Percentiles rank a stretch among this genome's conserved stretches.
Conservation (phyloP, 2,329 filamentous ascomycete species). For the Epichloe hybrida region DNA sequence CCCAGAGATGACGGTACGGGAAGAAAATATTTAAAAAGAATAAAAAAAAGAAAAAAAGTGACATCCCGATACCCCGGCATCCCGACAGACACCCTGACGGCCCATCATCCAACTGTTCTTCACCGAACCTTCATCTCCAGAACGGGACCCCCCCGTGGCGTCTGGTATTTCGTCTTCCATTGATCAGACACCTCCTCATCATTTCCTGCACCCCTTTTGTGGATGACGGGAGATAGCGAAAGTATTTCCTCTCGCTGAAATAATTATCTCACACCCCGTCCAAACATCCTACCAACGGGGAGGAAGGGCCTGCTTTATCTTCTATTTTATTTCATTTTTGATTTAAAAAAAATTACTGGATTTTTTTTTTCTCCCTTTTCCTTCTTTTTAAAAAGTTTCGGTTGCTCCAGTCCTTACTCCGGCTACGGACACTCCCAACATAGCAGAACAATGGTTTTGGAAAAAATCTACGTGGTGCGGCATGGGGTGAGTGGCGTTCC, state of each 20-base stretch:
- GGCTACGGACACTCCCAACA: not conserved
- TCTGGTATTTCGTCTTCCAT: not conserved
- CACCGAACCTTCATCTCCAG: not conserved
- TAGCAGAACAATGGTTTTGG: conserved; percentile 40
- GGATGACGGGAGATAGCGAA: too few relatives aligned
- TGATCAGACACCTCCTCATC: not conserved
- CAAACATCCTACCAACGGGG: too few relatives aligned
- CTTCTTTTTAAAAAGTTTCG: not conserved
- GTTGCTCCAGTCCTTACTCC: not conserved
- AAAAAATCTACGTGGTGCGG: conserved; percentile 60
- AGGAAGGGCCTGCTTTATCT: too few relatives aligned
- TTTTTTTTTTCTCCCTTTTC: too few relatives aligned
- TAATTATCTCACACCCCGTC: too few relatives aligned
- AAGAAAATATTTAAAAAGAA: too few relatives aligned
- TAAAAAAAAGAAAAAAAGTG: not conserved
- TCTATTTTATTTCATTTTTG: not conserved
- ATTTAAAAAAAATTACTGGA: not conserved
- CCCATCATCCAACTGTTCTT: not conserved
- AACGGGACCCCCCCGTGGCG: not conserved
- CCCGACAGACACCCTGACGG: not conserved
- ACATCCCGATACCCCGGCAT: not conserved
- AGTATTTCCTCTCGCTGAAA: too few relatives aligned
- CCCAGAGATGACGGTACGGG: too few relatives aligned
- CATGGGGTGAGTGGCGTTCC: conserved; percentile 49
- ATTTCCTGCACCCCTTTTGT: too few relatives aligned